phyloP scores from a whole-genome alignment of 129 eudicot genomes.

The Artemisia tridentata region DNA sequence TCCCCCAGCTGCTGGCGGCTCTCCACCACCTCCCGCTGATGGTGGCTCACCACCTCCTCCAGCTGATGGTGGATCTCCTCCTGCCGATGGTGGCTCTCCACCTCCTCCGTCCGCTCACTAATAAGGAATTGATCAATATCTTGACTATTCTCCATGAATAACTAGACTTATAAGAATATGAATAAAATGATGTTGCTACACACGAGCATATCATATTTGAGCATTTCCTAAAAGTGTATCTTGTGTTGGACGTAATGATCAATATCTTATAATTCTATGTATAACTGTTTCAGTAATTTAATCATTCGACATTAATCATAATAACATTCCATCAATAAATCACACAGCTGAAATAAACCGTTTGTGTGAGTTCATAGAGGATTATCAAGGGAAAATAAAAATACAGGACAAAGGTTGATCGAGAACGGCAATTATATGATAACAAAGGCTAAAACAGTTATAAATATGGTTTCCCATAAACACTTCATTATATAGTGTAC shows the following conservation, averaged over 20 bases:
- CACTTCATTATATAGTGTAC: too few species aligned
- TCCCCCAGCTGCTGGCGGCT: neutral
- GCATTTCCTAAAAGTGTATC: neutral
- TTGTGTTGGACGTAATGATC: neutral
- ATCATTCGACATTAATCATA: too few species aligned
- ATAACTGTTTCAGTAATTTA: neutral
- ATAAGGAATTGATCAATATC: neutral
- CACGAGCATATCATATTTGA: neutral
- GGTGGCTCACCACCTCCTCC: conserved; percentile 11
- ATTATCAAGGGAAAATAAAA: too few species aligned
- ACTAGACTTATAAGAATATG: neutral
- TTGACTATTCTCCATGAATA: neutral
- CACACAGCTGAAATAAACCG: too few species aligned
- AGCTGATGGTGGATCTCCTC: neutral
- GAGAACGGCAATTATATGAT: too few species aligned
- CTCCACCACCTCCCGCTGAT: neutral
- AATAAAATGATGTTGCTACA: neutral
- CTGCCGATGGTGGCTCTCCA: neutral
- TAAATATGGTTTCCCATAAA: too few species aligned
- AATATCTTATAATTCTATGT: neutral
- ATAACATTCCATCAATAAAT: too few species aligned
- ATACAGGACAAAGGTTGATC: too few species aligned
- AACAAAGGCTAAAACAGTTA: too few species aligned
- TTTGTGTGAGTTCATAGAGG: too few species aligned
- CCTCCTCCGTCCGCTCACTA: neutral